Evolutionary conservation across 768 basidiomycete genomes (phyloP).

Genomic region (Erythrobasidium yunnanense): DNA sequence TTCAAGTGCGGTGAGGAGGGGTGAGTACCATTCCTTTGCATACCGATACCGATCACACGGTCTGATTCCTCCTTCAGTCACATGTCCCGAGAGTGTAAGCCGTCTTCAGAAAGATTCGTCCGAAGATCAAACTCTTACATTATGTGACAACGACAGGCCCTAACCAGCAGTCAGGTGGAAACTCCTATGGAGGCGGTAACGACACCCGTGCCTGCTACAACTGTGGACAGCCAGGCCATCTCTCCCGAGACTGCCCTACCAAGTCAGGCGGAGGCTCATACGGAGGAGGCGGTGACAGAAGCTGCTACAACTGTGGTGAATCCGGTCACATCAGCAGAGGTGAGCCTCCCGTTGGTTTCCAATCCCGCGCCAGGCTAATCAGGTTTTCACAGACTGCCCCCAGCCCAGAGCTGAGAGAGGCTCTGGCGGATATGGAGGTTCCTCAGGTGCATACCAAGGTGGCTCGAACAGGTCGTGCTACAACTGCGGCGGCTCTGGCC

Average conservation of each 20-base stretch:
- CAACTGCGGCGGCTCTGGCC: not conserved
- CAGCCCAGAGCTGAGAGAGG: not conserved
- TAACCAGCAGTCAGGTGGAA: not conserved
- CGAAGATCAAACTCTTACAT: too few relatives aligned
- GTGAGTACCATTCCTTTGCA: too few relatives aligned
- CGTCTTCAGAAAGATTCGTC: too few relatives aligned
- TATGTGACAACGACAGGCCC: too few relatives aligned
- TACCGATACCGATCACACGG: too few relatives aligned
- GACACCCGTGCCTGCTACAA: constrained; percentile 23
- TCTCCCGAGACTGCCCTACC: not conserved
- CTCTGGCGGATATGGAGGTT: not conserved
- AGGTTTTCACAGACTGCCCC: not conserved
- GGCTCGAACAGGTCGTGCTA: not conserved
- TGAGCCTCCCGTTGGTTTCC: too few relatives aligned
- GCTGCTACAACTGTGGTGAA: not conserved
- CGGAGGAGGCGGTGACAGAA: not conserved
- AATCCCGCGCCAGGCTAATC: too few relatives aligned
- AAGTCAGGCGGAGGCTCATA: not conserved
- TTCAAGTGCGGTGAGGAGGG: constrained; percentile 1
- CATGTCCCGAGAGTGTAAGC: not conserved
- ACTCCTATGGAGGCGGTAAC: not conserved
- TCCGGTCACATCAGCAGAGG: too few relatives aligned
- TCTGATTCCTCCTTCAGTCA: too few relatives aligned
- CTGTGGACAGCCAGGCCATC: constrained; percentile 15
- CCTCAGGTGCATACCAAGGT: too few relatives aligned